Base-by-base conservation (phyloP, 345 rosid species). In the Populus tremula region DNA sequence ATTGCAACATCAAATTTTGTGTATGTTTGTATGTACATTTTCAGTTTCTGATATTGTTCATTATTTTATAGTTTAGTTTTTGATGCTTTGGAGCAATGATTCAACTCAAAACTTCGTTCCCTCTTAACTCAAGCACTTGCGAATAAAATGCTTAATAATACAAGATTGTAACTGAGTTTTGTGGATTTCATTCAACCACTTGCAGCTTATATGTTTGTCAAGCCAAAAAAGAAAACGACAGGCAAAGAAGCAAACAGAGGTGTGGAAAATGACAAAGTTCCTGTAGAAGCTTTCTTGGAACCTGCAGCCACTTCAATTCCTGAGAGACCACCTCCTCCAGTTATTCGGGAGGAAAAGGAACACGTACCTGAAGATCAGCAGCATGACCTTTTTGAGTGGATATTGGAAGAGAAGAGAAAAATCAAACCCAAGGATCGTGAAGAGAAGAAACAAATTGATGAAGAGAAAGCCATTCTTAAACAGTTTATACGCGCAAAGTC, bases 371-470 rank as follows among this genome's bases (percentile, higher is more conserved):
- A 90, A 82, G 91, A 89, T 73, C 90, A 88, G 80, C 96, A 92
- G 74, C 87, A 85, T 8, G 92, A 90, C 79, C 90, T 92, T 59
- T 89, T 90, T 88, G 69, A 85, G 31, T 92, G 97, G 93, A 87
- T 92, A 6, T 74, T 89, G 90, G 95, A 88, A 81, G 95, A 92
- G 88, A 90, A 91, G 82, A 83, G 94, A 76, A 90, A 87, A 85
- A 53, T 72, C 8, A 87, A 87, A 76, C 93, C 92, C 56, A 88
- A 76, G 79, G 82, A 85, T 78, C 80, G 3, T 11, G 81, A 84
- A 75, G 88, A 86, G 79, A 88, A 86, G 86, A 87, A 84, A 84
- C 84, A 38, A 43, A 86, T 85, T 36, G 87, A 91, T 29, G 85
- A 90, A 83, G 94, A 94, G 53, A 94, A 92, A 82, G 92, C 88